Percentiles rank a stretch among this genome's conserved stretches.
Conservation (phyloP, 176 grass and related monocot species). For the Miscanthus lutarioriparius region DNA sequence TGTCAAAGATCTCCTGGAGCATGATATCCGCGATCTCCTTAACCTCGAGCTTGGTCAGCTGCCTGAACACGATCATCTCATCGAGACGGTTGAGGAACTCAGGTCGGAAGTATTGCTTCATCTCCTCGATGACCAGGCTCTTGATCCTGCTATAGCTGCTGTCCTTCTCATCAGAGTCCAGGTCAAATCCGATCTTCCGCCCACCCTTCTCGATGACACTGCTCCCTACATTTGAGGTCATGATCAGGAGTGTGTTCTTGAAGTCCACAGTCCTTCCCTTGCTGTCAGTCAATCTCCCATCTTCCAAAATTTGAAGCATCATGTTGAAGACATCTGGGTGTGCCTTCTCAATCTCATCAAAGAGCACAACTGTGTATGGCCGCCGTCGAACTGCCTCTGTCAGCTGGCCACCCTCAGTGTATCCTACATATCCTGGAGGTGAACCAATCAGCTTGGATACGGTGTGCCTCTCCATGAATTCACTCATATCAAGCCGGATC, state of each 20-base stretch:
- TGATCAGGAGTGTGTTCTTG: constrained; percentile 91
- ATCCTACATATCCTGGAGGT: constrained; percentile 91
- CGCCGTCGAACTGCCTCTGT: constrained; percentile 86
- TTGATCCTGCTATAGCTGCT: constrained; percentile 92
- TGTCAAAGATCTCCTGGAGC: constrained; percentile 73
- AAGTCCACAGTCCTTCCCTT: constrained; percentile 93
- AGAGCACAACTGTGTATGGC: constrained; percentile 85
- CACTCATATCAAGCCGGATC: constrained; percentile 97
- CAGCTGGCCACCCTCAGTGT: constrained; percentile 92
- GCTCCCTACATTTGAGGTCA: constrained; percentile 95
- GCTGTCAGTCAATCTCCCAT: constrained; percentile 86
- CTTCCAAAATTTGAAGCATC: constrained; percentile 97
- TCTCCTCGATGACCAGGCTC: constrained; percentile 75
- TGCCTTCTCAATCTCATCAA: constrained; percentile 88
- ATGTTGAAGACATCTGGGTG: constrained; percentile 97
- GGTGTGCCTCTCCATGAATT: constrained; percentile 93
- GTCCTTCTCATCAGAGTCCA: constrained; percentile 74
- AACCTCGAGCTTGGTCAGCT: constrained; percentile 79
- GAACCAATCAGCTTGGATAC: constrained; percentile 91
- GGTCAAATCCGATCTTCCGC: constrained; percentile 78
- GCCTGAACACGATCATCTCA: constrained; percentile 96
- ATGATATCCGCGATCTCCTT: constrained; percentile 90
- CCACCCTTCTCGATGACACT: constrained; percentile 93
- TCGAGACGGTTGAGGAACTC: constrained; percentile 87
- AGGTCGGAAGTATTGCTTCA: constrained; percentile 91